Evolutionary conservation across 1,139 yeast species (phyloP).

Genomic region (Kodamaea arcana): DNA sequence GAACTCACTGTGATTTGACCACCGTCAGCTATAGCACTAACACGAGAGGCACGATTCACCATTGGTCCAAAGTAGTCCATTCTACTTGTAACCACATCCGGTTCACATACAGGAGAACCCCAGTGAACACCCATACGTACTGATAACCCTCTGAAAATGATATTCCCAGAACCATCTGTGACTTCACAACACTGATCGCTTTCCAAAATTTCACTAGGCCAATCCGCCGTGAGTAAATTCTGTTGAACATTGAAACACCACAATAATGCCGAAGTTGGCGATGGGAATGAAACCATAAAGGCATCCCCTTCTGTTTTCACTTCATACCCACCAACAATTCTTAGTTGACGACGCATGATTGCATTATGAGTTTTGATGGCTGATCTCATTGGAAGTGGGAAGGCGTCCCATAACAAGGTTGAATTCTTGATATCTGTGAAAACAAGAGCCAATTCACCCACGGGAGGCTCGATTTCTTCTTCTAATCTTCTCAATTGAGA

Average conservation of each 20-base stretch:
- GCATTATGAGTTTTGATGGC: slow-evolving; percentile 93
- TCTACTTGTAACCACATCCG: slow-evolving; percentile 89
- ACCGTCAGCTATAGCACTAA: slow-evolving; percentile 94
- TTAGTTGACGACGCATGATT: slow-evolving; percentile 87
- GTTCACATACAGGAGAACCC: slow-evolving; percentile 96
- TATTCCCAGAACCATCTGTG: slow-evolving; percentile 58
- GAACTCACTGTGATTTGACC: slow-evolving; percentile 91
- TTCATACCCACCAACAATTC: slow-evolving; percentile 95
- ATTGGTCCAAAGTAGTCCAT: slow-evolving; percentile 99
- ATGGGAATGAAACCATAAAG: slow-evolving; percentile 96
- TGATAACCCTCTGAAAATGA: slow-evolving; percentile 80
- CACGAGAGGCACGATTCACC: slow-evolving; percentile 94
- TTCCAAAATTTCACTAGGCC: slow-evolving; percentile 92
- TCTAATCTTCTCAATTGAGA: slow-evolving; percentile 78
- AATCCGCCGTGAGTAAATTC: slow-evolving; percentile 75
- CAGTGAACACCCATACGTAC: slow-evolving; percentile 98
- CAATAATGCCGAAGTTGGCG: slow-evolving; percentile 81
- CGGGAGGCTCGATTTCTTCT: slow-evolving; percentile 92
- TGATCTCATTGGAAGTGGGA: slow-evolving; percentile 92
- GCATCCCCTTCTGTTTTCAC: slow-evolving; percentile 99
- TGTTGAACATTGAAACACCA: slow-evolving; percentile 96
- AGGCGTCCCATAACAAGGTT: slow-evolving; percentile 88
- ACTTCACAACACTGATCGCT: slow-evolving; percentile 83
- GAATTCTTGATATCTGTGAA: slow-evolving; percentile 97
- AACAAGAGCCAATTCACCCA: slow-evolving; percentile 90